Evolutionary conservation across 441 rosid species (phyloP), one percentile per base, ranked within the genome.

Genomic region (Euphorbia neoarborescens): DNA sequence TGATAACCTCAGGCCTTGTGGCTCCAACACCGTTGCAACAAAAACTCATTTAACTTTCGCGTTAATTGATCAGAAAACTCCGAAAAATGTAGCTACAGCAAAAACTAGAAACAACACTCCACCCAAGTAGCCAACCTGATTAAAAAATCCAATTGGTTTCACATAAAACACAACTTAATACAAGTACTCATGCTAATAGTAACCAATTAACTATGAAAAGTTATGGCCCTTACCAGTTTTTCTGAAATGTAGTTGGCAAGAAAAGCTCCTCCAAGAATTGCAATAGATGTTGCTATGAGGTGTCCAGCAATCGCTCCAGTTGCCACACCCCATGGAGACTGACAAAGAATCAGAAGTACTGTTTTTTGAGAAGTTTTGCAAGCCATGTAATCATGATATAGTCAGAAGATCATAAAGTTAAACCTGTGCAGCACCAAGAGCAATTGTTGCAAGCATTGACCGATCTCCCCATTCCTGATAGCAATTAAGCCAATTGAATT

Each of bases 401-500:
- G 58, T 59, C 38, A 25, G 30, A 65, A 71, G 40, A 57, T 51
- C 27, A 65, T 46, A 63, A 70, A 69, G 65, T 48, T 40, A 71
- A 66, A 87, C 97, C 99, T 94, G 97, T 24, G 96, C 96, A 35
- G 96, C 99, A 60, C 90, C 96, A 5, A 94, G 99, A 42, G 99
- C 99, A 61, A 94, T 90, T 62, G 99, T 94, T 46, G 97, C 99
- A 63, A 94, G 96, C 99, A 94, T 94, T 50, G 97, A 91, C 62
- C 99, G 99, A 73, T 94, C 99, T 75, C 99, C 99, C 97, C 99
- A 94, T 94, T 94, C 99, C 99, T 91, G 71, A 57, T 60, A 77
- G 61, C 64, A 71, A 75, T 71, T 30, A 75, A 34, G 53, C 13
- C 24, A 60, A 37, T 48, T 50, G n/a, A 60, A 58, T 32, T 46